Evolutionary conservation across 192 early-diverging fungal species (phyloP), one percentile per base, ranked within the genome.

Genomic region (Linnemannia exigua): DNA sequence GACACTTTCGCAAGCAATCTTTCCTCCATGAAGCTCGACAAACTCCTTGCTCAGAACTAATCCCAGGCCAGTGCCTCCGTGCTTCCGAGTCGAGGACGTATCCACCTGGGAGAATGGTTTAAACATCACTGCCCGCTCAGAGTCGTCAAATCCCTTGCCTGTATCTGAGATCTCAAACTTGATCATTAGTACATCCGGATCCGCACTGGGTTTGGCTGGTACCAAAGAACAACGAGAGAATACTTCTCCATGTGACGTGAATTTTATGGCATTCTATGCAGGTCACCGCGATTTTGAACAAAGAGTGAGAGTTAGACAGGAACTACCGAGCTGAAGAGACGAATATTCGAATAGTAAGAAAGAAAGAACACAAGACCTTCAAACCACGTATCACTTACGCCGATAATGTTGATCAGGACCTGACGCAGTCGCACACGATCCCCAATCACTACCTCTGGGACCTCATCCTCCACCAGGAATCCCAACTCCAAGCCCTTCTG

Each of bases 1-100:
- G 76, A 92, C 81, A 74, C 94, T 93, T 74, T 92, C 90, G 75
- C 95, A 94, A 66, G 89, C 84, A 77, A 97, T 96, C 41, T 84
- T 82, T 37, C 96, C 96, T 28, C 95, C 95, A 74, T 95, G 93
- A 41, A 96, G 88, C 79, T 95, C 93, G 58, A 94, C 93, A 33
- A 98, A 88, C 68, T 95, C 92, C 70, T 93, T 90, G 50, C 93
- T 95, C 48, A 98, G 95, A 38, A 94, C 95, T 28, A 98, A 90
- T 0, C 96, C 96, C 37, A 98, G 87, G 3, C 97, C 96, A 33
- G 95, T 97, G 41, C 96, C 96, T 38, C 95, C 95, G 84, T 96
- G 96, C 84, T 95, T 94, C 80, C 95, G 91, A 28, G 94, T 95
- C 9, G 94, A 89, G n/a, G 95, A 95, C 67, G 92, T 91, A 51